These are phyloP conservation scores for Agrocybe praecox DNA, from an alignment of 768 basidiomycete species.

Conservation along the genomic window DNA sequence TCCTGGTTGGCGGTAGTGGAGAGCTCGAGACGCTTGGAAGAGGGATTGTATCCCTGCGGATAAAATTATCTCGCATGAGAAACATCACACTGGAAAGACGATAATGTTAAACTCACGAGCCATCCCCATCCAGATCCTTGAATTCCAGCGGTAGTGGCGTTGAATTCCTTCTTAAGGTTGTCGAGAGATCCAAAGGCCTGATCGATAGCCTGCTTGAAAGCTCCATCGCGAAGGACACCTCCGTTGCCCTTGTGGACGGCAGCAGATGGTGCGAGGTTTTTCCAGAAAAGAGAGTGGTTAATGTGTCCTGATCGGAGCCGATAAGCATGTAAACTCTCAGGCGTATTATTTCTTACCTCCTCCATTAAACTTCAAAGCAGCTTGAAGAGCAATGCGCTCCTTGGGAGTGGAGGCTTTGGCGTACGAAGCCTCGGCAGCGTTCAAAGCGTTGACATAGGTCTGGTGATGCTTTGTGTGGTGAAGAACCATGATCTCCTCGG, in stretches of 20 bases:
- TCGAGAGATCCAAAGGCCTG: constrained; percentile 72
- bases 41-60: constrained; percentile 69
- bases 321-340: constrained; percentile 13
- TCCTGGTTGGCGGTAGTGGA: constrained; percentile 96
- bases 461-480: constrained; percentile 97
- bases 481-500: constrained; percentile 88
- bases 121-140: constrained; percentile 98
- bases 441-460: constrained; percentile 91
- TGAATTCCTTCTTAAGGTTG: constrained; percentile 77
- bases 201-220: constrained; percentile 67
- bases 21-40: constrained; percentile 76
- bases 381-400: constrained; percentile 85
- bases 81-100: neutral
- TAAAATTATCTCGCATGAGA: neutral
- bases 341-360: constrained; percentile 61
- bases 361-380: constrained; percentile 95
- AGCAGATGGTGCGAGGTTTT: constrained; percentile 63
- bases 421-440: constrained; percentile 83
- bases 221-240: constrained; percentile 60
- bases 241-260: constrained; percentile 58
- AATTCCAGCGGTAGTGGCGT: constrained; percentile 80
- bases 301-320: constrained; percentile 65
- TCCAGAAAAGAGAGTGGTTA: constrained; percentile 84
- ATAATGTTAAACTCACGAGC: constrained; percentile 63
- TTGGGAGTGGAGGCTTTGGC: constrained; percentile 67